Evolutionary conservation across 2,329 filamentous ascomycete species (phyloP).

Genomic region (Knoxdaviesia capensis): DNA sequence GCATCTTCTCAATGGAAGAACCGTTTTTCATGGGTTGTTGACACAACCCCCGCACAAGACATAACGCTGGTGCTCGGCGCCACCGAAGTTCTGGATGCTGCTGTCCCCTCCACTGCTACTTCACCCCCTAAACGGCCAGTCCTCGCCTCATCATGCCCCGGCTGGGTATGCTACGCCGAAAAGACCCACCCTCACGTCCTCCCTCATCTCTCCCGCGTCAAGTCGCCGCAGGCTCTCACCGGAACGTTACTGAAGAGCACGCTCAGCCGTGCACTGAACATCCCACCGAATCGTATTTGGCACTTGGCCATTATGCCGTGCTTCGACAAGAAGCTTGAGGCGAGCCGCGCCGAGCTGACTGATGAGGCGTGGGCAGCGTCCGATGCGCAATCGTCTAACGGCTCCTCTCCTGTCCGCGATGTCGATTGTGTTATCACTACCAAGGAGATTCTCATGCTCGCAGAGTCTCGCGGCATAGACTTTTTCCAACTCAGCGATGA

Average conservation of each 20-base stretch:
- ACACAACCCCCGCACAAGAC: conserved; percentile 70
- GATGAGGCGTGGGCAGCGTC: conserved; percentile 47
- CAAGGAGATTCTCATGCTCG: conserved; percentile 80
- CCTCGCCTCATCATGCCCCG: conserved; percentile 78
- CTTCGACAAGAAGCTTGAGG: conserved; percentile 97
- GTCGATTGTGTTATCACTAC: conserved; percentile 97
- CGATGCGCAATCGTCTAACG: conserved; percentile 24
- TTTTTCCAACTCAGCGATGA: conserved; percentile 52
- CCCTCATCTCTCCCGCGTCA: conserved; percentile 74
- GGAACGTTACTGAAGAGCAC: conserved; percentile 81
- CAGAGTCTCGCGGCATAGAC: conserved; percentile 57
- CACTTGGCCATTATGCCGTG: conserved; percentile 95
- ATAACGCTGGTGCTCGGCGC: conserved; percentile 64
- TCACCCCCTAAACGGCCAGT: conserved; percentile 28
- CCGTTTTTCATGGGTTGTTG: conserved; percentile 73
- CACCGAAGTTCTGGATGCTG: conserved; percentile 38
- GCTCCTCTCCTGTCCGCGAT: conserved; percentile 40
- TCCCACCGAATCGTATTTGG: conserved; percentile 70
- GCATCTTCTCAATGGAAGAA: conserved; percentile 52
- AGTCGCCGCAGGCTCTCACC: conserved; percentile 82
- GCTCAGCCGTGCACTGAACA: conserved; percentile 49
- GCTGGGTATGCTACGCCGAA: conserved; percentile 97
- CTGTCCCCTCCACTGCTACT: neutral
- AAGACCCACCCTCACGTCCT: conserved; percentile 92
- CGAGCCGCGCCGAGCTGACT: conserved; percentile 80